These are phyloP conservation scores for Cercophora scortea DNA, from an alignment of 495 filamentous ascomycete genomes.

Conservation along the genomic window DNA sequence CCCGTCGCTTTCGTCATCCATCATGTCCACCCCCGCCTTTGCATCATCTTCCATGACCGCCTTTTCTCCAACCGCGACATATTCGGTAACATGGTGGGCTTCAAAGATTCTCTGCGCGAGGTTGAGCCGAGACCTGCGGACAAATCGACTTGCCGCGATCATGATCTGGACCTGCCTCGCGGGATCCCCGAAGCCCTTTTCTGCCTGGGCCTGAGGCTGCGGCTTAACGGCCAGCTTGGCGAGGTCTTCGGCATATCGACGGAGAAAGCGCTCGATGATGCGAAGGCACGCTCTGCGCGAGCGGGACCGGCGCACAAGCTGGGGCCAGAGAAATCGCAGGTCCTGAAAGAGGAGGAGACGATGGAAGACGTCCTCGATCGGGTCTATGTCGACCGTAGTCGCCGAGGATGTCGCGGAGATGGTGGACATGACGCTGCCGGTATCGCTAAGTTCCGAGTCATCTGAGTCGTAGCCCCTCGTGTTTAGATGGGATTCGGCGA, in stretches of 20 bases:
- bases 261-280: background rate
- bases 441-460: background rate
- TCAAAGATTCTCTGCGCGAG: constrained; percentile 2
- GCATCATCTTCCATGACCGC: background rate
- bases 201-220: background rate
- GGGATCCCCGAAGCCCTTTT: background rate
- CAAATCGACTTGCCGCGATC: background rate
- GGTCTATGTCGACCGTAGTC: background rate
- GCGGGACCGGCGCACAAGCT: background rate
- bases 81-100: background rate
- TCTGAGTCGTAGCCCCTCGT: background rate
- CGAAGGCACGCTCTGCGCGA: background rate
- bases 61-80: background rate
- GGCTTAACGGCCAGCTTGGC: background rate
- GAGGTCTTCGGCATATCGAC: background rate
- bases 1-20: background rate
- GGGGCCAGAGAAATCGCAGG: background rate
- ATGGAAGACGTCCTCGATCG: background rate
- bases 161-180: background rate
- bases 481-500: too few species aligned
- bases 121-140: constrained; percentile 2
- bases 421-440: background rate
- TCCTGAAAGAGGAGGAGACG: background rate
- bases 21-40: background rate
- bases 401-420: background rate